These are phyloP conservation scores for Pelargonium australe DNA, from an alignment of 441 rosid species.

Conservation along the genomic window DNA sequence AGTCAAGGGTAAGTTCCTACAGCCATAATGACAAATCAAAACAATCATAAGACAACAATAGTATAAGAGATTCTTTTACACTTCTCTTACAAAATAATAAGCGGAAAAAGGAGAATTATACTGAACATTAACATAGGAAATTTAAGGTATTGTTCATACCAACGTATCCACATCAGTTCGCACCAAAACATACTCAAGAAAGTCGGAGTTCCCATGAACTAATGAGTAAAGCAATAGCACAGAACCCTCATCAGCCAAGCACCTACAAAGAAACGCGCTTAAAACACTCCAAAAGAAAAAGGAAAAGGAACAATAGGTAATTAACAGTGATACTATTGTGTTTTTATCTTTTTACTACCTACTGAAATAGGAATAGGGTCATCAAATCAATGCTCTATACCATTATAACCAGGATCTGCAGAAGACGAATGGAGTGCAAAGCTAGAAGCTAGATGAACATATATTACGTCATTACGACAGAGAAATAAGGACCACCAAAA, in stretches of 20 bases:
- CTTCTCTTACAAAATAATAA: neutral
- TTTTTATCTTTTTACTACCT: neutral
- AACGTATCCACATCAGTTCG: constrained; percentile 93
- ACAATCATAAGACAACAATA: constrained; percentile 1
- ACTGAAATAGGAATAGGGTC: no score
- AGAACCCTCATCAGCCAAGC: constrained; percentile 87
- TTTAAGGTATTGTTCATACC: constrained; percentile 44
- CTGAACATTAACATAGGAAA: constrained; percentile 3
- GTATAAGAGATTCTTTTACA: neutral
- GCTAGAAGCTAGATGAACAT: no score
- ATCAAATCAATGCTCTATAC: no score
- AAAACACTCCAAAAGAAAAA: constrained; percentile 10
- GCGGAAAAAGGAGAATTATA: neutral
- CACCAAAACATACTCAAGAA: constrained; percentile 91
- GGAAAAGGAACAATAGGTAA: neutral
- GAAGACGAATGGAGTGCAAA: no score
- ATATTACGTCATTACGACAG: no score
- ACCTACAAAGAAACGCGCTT: constrained; percentile 47
- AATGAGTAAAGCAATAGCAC: constrained; percentile 83
- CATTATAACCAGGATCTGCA: no score
- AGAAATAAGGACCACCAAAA: no score
- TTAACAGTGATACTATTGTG: neutral
- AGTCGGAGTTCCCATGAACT: constrained; percentile 89
- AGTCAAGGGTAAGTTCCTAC: neutral
- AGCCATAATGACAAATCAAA: neutral